Conservation (phyloP, 768 basidiomycete genomes). For the Tulasnella sp. region DNA sequence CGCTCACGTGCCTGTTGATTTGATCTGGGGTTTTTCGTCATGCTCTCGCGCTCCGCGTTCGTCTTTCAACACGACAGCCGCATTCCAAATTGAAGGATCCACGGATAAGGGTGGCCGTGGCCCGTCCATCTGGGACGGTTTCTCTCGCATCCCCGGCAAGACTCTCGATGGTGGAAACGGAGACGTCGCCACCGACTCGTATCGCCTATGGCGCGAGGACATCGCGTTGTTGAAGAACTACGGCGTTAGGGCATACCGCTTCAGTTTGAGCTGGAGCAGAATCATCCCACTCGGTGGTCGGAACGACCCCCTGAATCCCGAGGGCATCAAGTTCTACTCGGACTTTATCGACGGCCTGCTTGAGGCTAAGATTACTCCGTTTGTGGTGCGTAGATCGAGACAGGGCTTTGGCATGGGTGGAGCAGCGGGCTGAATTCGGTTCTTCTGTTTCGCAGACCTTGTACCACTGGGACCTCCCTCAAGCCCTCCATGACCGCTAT, state of each 20-base stretch:
- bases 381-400: slow-evolving; percentile 50
- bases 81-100: slow-evolving; percentile 74
- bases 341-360: slow-evolving; percentile 66
- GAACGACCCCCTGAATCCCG: slow-evolving; percentile 66
- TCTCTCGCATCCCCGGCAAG: slow-evolving; percentile 61
- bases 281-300: slow-evolving; percentile 71
- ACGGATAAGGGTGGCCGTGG: slow-evolving; percentile 57
- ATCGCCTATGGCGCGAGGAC: slow-evolving; percentile 65
- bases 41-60: background rate
- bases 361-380: slow-evolving; percentile 60
- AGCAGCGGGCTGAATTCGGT: slow-evolving; percentile 15
- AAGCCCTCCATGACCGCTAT: slow-evolving; percentile 68
- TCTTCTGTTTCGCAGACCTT: slow-evolving; percentile 47
- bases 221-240: slow-evolving; percentile 58
- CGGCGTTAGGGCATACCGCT: slow-evolving; percentile 69
- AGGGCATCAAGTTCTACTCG: slow-evolving; percentile 67
- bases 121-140: slow-evolving; percentile 73
- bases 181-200: slow-evolving; percentile 69
- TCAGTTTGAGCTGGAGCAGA: slow-evolving; percentile 72
- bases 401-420: background rate
- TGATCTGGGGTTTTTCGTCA: slow-evolving; percentile 7
- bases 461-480: slow-evolving; percentile 78
- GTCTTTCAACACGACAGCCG: slow-evolving; percentile 42
- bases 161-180: slow-evolving; percentile 64
- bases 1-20: slow-evolving; percentile 22